phyloP scores from a whole-genome alignment of 352 stramenopile genomes.

The Phytophthora palmivora region DNA sequence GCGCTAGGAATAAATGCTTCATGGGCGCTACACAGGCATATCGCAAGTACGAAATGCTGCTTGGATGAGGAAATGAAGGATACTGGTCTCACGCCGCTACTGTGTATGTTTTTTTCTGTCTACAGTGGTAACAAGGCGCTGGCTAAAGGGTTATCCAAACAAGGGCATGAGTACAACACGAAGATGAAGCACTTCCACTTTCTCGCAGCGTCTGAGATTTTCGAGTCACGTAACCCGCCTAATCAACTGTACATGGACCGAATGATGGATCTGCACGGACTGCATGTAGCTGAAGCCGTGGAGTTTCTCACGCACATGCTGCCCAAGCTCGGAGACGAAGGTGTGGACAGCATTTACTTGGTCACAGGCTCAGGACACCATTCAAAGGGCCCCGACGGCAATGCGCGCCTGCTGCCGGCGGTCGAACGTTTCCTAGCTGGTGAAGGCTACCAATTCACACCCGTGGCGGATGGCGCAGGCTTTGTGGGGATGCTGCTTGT shows the following conservation, averaged over 20 bases:
- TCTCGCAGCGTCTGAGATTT: conserved; percentile 75
- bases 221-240: conserved; percentile 78
- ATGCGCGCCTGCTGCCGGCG: conserved; percentile 73
- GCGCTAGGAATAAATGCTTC: conserved; percentile 87
- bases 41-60: conserved; percentile 55
- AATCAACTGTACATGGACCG: conserved; percentile 80
- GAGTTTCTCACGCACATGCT: conserved; percentile 82
- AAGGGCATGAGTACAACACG: conserved; percentile 83
- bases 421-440: conserved; percentile 80
- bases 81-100: conserved; percentile 18
- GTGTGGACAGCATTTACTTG: conserved; percentile 78
- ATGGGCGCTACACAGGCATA: conserved; percentile 88
- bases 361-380: conserved; percentile 87
- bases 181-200: conserved; percentile 90
- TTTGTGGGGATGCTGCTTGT: conserved; percentile 89
- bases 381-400: conserved; percentile 71
- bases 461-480: conserved; percentile 72
- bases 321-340: conserved; percentile 71
- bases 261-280: conserved; percentile 85
- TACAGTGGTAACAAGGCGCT: conserved; percentile 76
- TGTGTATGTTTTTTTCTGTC: conserved; percentile 21
- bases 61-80: background rate
- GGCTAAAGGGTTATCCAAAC: conserved; percentile 72
- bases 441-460: conserved; percentile 79
- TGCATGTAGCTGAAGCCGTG: conserved; percentile 83